Conservation (phyloP, 2,329 filamentous ascomycete species). For the Botrytis deweyae region DNA sequence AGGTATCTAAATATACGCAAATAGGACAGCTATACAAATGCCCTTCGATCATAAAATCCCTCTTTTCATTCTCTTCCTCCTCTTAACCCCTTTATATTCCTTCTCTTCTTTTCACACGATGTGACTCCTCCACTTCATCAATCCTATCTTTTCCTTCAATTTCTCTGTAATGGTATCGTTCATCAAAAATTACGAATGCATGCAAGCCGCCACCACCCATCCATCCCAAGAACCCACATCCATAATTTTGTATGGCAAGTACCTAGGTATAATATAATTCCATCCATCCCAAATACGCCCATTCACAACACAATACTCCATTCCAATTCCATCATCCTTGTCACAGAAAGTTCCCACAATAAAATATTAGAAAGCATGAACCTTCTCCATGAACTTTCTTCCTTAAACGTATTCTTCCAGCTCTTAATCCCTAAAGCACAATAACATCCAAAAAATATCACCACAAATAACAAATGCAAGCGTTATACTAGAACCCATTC, state of each 20-base stretch:
- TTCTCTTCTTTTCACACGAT: neutral
- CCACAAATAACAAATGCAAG: neutral
- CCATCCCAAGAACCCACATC: neutral
- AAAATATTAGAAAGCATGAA: neutral
- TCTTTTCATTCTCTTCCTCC: neutral
- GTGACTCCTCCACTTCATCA: neutral
- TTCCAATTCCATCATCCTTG: neutral
- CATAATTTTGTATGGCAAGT: neutral
- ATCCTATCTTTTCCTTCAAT: neutral
- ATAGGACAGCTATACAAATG: neutral
- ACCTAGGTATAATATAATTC: neutral
- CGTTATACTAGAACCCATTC: conserved; percentile 73
- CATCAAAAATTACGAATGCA: neutral
- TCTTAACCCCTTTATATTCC: neutral
- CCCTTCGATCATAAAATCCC: neutral
- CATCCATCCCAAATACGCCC: conserved; percentile 1
- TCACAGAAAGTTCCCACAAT: neutral
- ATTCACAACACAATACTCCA: neutral
- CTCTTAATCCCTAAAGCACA: neutral
- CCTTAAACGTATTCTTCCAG: neutral
- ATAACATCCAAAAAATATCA: conserved; percentile 8
- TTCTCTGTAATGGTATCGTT: conserved; percentile 1
- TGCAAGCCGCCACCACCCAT: neutral
- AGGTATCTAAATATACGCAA: neutral
- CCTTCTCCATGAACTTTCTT: neutral